Evolutionary conservation across 257 asterid genomes (phyloP), one percentile per base, ranked within the genome.

Genomic region (Buddleja alternifolia): DNA sequence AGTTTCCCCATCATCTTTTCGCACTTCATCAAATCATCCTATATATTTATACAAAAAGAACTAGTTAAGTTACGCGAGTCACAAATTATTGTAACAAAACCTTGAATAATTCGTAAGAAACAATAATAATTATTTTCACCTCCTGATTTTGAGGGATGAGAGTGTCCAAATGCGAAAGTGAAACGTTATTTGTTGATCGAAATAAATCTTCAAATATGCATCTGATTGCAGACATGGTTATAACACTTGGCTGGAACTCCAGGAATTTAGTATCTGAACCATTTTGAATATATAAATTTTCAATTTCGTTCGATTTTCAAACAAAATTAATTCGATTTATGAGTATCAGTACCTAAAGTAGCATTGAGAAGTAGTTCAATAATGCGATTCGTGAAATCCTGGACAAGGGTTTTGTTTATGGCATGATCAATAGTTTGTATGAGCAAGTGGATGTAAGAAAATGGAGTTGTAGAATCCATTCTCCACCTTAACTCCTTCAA

Each of bases 21-120:
- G 73, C 96, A 92, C 63, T 73, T 80, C 52, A 51, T 66, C 78
- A 86, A 10, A 45, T 81, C 80, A 68, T 78, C 94, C 95, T 91
- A 32, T 29, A 29, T 29, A 29, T 29, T n/a, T n/a, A n/a, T n/a
- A n/a, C n/a, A n/a, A n/a, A n/a, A n/a, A 29, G 3, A 29, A 29
- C 34, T 1, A 29, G 2, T 29, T 29, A 20, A 3, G 0, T 1
- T 14, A 36, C 56, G 19, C 8, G 0, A 16, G 15, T 34, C 3
- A 50, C 11, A 42, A 25, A 23, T 48, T 17, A 7, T 23, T 3
- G 10, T 0, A 8, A 7, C 0, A 60, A 20, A 32, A 39, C 23
- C 17, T 53, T 56, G 4, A 7, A 20, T 11, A 21, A 23, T 29
- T 29, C 10, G 0, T 32, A 1, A 34, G 4, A 46, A 8, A 15